Evolutionary conservation across 345 rosid species (phyloP).

Genomic region (Eucalyptus globulus): DNA sequence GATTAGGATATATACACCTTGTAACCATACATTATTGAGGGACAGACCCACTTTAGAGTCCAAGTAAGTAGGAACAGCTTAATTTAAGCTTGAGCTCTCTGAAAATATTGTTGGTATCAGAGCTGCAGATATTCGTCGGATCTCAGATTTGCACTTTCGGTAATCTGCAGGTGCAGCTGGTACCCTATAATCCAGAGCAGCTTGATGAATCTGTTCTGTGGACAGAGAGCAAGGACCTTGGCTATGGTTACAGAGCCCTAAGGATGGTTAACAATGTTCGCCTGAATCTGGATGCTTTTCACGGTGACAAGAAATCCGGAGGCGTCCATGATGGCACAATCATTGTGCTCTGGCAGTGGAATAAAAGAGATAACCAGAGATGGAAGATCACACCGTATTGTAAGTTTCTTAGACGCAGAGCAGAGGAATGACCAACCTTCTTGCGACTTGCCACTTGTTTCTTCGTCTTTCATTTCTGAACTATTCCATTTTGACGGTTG

Average conservation of each 20-base stretch:
- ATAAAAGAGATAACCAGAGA: constrained; percentile 68
- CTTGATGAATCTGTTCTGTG: constrained; percentile 62
- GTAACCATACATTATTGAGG: background rate
- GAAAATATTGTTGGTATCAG: background rate
- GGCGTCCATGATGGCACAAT: constrained; percentile 63
- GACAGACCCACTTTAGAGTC: background rate
- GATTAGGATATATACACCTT: background rate
- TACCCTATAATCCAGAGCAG: constrained; percentile 37
- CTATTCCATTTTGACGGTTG: background rate
- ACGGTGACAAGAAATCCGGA: constrained; percentile 61
- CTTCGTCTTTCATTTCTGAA: background rate
- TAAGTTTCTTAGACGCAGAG: background rate
- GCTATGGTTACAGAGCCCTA: constrained; percentile 29
- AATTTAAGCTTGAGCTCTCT: background rate
- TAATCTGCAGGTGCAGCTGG: constrained; percentile 41
- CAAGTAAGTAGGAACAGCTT: background rate
- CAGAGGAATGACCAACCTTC: background rate
- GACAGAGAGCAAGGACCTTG: constrained; percentile 53
- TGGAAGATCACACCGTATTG: constrained; percentile 37
- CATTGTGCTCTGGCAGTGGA: constrained; percentile 76
- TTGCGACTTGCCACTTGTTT: background rate
- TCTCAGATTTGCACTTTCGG: background rate
- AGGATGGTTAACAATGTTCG: constrained; percentile 65
- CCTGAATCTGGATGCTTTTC: constrained; percentile 70
- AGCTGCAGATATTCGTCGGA: background rate